Conservation (phyloP, 495 filamentous ascomycete genomes). For the Aeminium ludgeri region DNA sequence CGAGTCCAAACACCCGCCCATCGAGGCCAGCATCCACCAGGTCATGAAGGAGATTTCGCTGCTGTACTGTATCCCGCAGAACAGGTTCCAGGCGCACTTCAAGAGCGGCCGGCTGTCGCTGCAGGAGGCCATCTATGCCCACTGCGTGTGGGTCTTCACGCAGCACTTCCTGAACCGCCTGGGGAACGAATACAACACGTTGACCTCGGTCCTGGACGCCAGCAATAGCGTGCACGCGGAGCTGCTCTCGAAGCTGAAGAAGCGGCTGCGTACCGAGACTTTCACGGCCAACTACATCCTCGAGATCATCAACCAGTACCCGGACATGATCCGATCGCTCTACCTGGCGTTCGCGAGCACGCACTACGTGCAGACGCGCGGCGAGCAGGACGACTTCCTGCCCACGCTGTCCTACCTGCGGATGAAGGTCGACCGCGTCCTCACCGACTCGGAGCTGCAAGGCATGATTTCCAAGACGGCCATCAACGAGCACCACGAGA, state of each 20-base stretch:
- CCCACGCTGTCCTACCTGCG: slow-evolving; percentile 66
- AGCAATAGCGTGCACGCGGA: slow-evolving; percentile 75
- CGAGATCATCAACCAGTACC: slow-evolving; percentile 88
- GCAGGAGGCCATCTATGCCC: slow-evolving; percentile 92
- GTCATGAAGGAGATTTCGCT: slow-evolving; percentile 97
- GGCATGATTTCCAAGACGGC: slow-evolving; percentile 66
- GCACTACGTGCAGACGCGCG: slow-evolving; percentile 69
- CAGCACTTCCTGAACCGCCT: slow-evolving; percentile 94
- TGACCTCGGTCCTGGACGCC: slow-evolving; percentile 62
- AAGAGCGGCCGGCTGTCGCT: slow-evolving; percentile 74
- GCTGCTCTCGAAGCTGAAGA: slow-evolving; percentile 88
- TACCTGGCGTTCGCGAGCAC: slow-evolving; percentile 85
- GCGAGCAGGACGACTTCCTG: slow-evolving; percentile 62
- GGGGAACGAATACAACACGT: slow-evolving; percentile 65
- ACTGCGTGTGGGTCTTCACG: slow-evolving; percentile 93
- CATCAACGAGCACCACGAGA: slow-evolving; percentile 86
- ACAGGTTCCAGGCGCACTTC: slow-evolving; percentile 82
- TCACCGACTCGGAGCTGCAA: slow-evolving; percentile 63
- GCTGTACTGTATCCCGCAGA: slow-evolving; percentile 94
- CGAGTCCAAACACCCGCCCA: slow-evolving; percentile 47
- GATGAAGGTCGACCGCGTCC: slow-evolving; percentile 52
- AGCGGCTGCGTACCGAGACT: slow-evolving; percentile 82
- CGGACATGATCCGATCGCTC: slow-evolving; percentile 68
- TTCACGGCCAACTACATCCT: slow-evolving; percentile 96
- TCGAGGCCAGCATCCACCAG: slow-evolving; percentile 91